Conservation (phyloP, 2,329 filamentous ascomycete species). For the Fragosphaeria purpurea region DNA sequence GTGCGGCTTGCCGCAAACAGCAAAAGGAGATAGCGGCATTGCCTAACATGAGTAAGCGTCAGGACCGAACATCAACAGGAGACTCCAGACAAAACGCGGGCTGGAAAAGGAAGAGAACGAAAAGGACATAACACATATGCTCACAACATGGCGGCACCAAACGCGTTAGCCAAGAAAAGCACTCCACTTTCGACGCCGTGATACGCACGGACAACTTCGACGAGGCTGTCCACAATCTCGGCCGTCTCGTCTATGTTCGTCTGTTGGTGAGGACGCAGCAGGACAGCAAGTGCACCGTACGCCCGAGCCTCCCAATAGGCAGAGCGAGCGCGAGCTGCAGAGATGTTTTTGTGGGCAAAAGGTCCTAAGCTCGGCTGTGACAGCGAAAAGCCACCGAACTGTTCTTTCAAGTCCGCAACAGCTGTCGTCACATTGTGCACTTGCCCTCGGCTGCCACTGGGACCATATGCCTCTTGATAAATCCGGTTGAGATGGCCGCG, state of each 20-base stretch:
- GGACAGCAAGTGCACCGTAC: conserved; percentile 1
- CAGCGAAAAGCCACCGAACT: conserved; percentile 2
- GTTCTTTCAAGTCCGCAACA: neutral
- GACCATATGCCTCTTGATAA: conserved; percentile 1
- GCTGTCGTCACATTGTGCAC: neutral
- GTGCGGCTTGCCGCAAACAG: conserved; percentile 10
- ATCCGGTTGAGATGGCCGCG: conserved; percentile 7
- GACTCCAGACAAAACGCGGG: neutral
- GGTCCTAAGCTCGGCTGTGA: neutral
- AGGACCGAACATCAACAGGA: neutral
- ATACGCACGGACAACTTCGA: conserved; percentile 9
- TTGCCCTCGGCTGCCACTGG: neutral
- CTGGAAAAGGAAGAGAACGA: neutral
- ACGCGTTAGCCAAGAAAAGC: conserved; percentile 10
- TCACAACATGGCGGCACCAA: conserved; percentile 9
- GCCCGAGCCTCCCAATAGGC: conserved; percentile 10
- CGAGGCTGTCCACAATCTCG: conserved; percentile 4
- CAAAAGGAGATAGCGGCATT: conserved; percentile 13
- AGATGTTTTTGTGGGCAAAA: neutral
- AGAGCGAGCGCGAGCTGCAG: conserved; percentile 5
- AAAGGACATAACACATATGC: neutral
- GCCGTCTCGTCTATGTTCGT: neutral
- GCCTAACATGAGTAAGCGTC: conserved; percentile 1
- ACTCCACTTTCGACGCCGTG: conserved; percentile 5
- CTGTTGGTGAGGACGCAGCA: conserved; percentile 1